A percentile compares a stretch with the other conserved stretches of the same genome.
Evolutionary conservation across 1,284 basidiomycete genomes (phyloP).

Genomic region (Sanguinoderma infundibulare): DNA sequence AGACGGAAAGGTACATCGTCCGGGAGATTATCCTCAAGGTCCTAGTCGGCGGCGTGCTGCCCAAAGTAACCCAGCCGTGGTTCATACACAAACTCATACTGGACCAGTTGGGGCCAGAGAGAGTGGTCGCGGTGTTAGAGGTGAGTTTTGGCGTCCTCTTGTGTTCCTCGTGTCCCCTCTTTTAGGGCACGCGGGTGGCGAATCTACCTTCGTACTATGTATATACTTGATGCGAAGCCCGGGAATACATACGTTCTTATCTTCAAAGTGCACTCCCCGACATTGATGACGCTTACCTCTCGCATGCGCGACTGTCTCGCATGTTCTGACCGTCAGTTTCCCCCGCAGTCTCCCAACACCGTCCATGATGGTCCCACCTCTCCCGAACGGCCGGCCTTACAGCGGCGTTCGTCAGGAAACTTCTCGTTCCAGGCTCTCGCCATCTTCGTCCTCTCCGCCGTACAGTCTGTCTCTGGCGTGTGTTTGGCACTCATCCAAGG

Average conservation of each 20-base stretch:
- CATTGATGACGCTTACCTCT: too few species aligned
- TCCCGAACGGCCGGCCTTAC: slow-evolving; percentile 18
- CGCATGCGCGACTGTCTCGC: background rate
- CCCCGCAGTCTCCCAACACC: background rate
- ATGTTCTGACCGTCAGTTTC: slow-evolving; percentile 10
- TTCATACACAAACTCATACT: slow-evolving; percentile 74
- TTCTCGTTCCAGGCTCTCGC: slow-evolving; percentile 65
- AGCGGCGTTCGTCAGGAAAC: slow-evolving; percentile 29
- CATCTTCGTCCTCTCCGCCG: slow-evolving; percentile 69
- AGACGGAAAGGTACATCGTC: slow-evolving; percentile 74
- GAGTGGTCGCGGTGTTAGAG: slow-evolving; percentile 30
- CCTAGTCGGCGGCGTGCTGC: slow-evolving; percentile 66
- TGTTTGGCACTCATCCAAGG: slow-evolving; percentile 69
- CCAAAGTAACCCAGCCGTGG: slow-evolving; percentile 79
- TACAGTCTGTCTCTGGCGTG: slow-evolving; percentile 71
- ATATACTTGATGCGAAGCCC: background rate
- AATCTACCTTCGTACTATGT: slow-evolving; percentile 10
- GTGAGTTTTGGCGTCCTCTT: slow-evolving; percentile 32
- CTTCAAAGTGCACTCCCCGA: background rate
- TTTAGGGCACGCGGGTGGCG: slow-evolving; percentile 14
- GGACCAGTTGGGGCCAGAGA: slow-evolving; percentile 57
- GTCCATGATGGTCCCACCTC: background rate
- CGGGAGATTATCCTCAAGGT: slow-evolving; percentile 80
- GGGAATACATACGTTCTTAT: slow-evolving; percentile 4
- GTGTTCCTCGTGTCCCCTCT: background rate